Evolutionary conservation across 2,329 filamentous ascomycete genomes (phyloP).

Genomic region (Talaromyces sp.): DNA sequence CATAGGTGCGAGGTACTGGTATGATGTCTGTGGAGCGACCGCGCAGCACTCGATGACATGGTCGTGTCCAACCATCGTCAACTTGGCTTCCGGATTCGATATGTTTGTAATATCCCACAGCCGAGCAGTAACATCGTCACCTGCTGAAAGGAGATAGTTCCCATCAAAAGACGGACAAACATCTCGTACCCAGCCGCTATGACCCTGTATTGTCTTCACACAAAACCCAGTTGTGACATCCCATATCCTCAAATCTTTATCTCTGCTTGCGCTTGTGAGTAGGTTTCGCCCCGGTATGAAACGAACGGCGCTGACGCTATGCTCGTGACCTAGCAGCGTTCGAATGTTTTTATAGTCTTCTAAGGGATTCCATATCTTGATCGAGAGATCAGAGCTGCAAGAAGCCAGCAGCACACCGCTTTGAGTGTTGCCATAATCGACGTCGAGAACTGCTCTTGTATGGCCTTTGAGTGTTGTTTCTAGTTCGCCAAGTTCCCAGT

Average conservation of each 20-base stretch:
- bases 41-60: slow-evolving; percentile 83
- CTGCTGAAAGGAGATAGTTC: slow-evolving; percentile 76
- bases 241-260: slow-evolving; percentile 85
- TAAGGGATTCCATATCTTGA: slow-evolving; percentile 90
- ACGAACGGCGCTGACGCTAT: slow-evolving; percentile 82
- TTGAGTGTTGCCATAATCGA: slow-evolving; percentile 84
- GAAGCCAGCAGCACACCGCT: slow-evolving; percentile 77
- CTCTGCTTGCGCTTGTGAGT: slow-evolving; percentile 80
- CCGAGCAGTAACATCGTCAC: slow-evolving; percentile 76
- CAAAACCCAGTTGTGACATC: slow-evolving; percentile 92
- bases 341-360: slow-evolving; percentile 95
- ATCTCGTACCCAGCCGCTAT: slow-evolving; percentile 88
- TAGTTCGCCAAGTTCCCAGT: slow-evolving; percentile 89
- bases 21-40: slow-evolving; percentile 76
- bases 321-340: slow-evolving; percentile 86
- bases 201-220: slow-evolving; percentile 82
- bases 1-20: slow-evolving; percentile 71
- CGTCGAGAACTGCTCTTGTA: slow-evolving; percentile 80
- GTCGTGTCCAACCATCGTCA: slow-evolving; percentile 81
- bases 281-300: slow-evolving; percentile 88
- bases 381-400: slow-evolving; percentile 85
- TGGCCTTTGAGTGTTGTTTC: slow-evolving; percentile 90
- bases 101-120: slow-evolving; percentile 77
- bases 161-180: slow-evolving; percentile 81
- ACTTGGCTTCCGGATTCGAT: slow-evolving; percentile 63